These are phyloP conservation scores for Cutaneotrichosporon cavernicola DNA, from an alignment of 1,284 basidiomycete genomes.

Conservation along the genomic window DNA sequence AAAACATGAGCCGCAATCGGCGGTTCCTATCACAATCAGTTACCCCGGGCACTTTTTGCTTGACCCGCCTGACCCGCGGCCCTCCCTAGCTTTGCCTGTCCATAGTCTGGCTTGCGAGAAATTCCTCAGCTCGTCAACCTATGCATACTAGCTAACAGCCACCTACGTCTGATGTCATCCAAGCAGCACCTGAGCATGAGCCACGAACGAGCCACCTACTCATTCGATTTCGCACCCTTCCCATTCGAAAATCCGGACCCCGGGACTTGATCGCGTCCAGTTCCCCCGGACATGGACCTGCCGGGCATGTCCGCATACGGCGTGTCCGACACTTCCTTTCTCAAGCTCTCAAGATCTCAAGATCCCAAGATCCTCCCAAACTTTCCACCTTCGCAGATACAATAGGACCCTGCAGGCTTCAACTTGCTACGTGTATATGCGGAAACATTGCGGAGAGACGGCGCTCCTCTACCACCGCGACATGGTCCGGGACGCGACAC, in stretches of 20 bases:
- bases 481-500: neutral
- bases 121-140: neutral
- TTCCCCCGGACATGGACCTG: neutral
- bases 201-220: neutral
- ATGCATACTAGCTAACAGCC: neutral
- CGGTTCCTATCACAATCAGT: conserved; percentile 1
- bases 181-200: neutral
- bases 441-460: neutral
- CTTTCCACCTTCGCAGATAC: neutral
- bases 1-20: neutral
- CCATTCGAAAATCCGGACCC: conserved; percentile 3
- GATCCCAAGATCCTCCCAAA: neutral
- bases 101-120: neutral
- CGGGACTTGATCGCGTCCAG: neutral
- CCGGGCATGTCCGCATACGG: neutral
- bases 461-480: neutral
- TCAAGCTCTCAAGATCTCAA: too few species aligned
- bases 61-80: too few species aligned
- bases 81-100: too few species aligned
- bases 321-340: neutral
- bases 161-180: neutral
- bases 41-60: neutral
- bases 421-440: neutral
- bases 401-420: neutral
- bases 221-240: conserved; percentile 2